Evolutionary conservation across 2,329 filamentous ascomycete species (phyloP), one percentile per base, ranked within the genome.

Genomic region (Teratosphaeria nubilosa): DNA sequence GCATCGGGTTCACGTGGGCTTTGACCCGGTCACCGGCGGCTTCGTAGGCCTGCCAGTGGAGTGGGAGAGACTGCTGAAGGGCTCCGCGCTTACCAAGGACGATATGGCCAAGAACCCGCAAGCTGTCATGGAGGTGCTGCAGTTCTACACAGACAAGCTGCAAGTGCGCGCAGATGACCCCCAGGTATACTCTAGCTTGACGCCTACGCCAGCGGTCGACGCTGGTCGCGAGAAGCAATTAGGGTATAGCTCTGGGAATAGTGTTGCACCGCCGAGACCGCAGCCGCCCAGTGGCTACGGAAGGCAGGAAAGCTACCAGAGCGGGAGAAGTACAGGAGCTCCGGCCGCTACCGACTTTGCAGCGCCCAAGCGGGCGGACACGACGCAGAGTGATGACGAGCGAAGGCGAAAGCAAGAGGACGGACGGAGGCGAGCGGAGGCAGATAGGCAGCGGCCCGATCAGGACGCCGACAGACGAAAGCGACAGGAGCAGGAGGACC

Each of bases 31-130:
- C 67, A 96, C 90, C 2, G 94, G 94, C 63, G 91, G 94, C 65
- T 99, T 99, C 69, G 90, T 95, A 53, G 94, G 94, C 45, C 75
- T 99, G 65, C 94, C 94, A 1, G 86, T 90, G 5, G 94, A 99
- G 77, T 99, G 94, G 94, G 94, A 95, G 70, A 95, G 95, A 74
- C 81, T 99, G 55, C 81, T 99, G 65, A 97, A 94, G 69, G 91
- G 91, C 9, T 97, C 94, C 2, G 94, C 94, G 59, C 94, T 99
- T 69, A 97, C 94, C 60, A 96, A 96, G 75, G 94, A 99, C 69
- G 94, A 99, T 72, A 97, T 97, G 75, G 90, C 95, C 75, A 91
- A 94, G 70, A 96, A 99, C 69, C 94, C 94, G 5, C 77, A 79
- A 62, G 78, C 77, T 31, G 78, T 80, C 54, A 84, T 97, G 76